Evolutionary conservation across 805 yeast species (phyloP), one percentile per base, ranked within the genome.

Genomic region (Maudiozyma serrabonitensis): DNA sequence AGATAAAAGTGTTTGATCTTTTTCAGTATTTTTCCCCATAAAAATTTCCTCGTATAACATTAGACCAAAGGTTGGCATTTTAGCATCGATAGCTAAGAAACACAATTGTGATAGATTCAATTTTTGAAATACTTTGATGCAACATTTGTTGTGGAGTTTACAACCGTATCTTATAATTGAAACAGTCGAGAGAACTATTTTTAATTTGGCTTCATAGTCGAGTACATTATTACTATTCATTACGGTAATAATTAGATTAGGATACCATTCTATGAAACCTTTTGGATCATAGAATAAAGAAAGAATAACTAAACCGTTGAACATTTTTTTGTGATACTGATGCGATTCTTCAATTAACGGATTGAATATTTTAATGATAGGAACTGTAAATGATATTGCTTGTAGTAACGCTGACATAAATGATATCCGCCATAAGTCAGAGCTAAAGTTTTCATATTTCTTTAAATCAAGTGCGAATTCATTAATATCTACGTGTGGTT

Each of bases 11-110:
- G 26, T 16, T 2, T 55, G 46, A 15, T 57, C 61, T 18, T 42
- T 8, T n/a, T 34, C 26, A 8, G 9, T 41, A 6, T 23, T 41
- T 6, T 41, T 39, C 6, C 21, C 32, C 52, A 53, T 50, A 37
- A 41, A 43, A 6, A 57, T 43, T 42, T 68, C 70, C 48, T 74
- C 79, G 46, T 66, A 62, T 0, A 72, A 35, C 53, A 69, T 52
- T 21, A 66, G 54, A 0, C 74, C 70, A 37, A 71, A 57, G 16
- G 61, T 58, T 13, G 52, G 46, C 45, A 62, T 51, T 1, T 58
- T 64, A 19, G 54, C 42, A 9, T 28, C n/a, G 4, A 52, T 42
- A 5, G 58, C 55, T n/a, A 47, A 40, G n/a, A 45, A 26, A 28
- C 51, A 56, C 2, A 59, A 23, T 8, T 12, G 9, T 13, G 42